Evolutionary conservation across 2,329 filamentous ascomycete genomes (phyloP), one percentile per base, ranked within the genome.

Genomic region (Colletotrichum viniferum): DNA sequence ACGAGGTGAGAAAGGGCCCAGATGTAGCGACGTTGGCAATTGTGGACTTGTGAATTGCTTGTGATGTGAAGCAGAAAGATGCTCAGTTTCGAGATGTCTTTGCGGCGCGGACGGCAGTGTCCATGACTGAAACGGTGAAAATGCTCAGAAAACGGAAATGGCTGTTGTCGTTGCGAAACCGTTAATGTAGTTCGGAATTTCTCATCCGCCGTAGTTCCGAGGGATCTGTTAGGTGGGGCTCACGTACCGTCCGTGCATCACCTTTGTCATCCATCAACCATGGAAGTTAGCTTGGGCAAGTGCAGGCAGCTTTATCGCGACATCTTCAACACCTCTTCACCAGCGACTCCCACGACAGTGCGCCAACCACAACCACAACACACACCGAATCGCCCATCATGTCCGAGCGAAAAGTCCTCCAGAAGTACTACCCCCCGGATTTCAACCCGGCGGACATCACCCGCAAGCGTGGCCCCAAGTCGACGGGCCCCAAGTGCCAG

Each of bases 391-490:
- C 77, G 77, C 30, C 81, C 86, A 87, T 79, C 80, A 97, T 97
- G 95, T 96, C 95, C 79, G 95, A 97, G 87, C 92, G 95, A 81
- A 97, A 97, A 86, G 95, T 96, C 64, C 89, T 96, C 76, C 69
- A 87, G 77, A 91, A 91, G 82, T 91, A 91, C 83, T 92, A 90
- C 80, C 91, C 91, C 85, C 94, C 85, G 87, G 95, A 98, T 84
- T 99, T 98, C 85, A 97, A 99, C 85, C 96, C 96, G 14, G 92
- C 92, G 30, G 93, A 94, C 80, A 91, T 98, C 85, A 89, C 90
- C 30, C 92, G 95, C 21, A 90, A 90, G 60, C 92, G 92, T 77
- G 93, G 87, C 32, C 91, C 92, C 10, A 96, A 96, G 83, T 87
- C 92, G 71, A 90, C 90, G 8, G 96, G 95, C 0, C 95, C 95